phyloP scores from a whole-genome alignment of 108 stramenopile species.

The Schizochytrium sp. region DNA sequence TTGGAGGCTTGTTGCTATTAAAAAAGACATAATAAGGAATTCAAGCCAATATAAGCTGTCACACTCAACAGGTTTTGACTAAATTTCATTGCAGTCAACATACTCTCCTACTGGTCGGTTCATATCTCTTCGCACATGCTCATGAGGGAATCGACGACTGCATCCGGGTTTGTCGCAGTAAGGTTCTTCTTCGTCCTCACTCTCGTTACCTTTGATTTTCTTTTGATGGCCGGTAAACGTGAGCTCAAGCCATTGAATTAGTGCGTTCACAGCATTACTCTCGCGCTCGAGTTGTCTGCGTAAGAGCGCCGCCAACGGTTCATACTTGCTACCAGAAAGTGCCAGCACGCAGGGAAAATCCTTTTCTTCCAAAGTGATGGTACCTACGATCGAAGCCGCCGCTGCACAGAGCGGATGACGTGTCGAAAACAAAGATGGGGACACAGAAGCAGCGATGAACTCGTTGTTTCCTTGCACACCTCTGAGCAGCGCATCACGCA shows the following conservation, averaged over 20 bases:
- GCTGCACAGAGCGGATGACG: neutral
- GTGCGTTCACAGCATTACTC: neutral
- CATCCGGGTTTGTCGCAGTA: conserved; percentile 35
- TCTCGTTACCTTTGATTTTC: neutral
- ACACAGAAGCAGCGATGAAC: neutral
- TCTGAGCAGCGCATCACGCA: neutral
- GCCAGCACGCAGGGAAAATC: neutral
- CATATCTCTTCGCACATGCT: neutral
- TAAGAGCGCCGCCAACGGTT: neutral
- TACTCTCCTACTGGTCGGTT: neutral
- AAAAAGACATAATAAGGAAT: no score
- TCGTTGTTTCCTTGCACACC: neutral
- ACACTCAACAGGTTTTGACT: neutral
- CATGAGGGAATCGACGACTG: neutral
- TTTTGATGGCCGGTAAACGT: neutral
- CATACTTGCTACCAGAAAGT: neutral
- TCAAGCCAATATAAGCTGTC: no score
- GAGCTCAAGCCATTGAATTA: neutral
- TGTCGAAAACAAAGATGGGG: neutral
- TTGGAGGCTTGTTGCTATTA: no score
- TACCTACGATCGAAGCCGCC: neutral
- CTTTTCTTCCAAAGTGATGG: neutral
- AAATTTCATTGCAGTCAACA: neutral
- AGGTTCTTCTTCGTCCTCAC: neutral
- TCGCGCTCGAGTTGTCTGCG: neutral